Evolutionary conservation across 2,329 filamentous ascomycete genomes (phyloP).

Genomic region (Aspergillus pseudoterreus): DNA sequence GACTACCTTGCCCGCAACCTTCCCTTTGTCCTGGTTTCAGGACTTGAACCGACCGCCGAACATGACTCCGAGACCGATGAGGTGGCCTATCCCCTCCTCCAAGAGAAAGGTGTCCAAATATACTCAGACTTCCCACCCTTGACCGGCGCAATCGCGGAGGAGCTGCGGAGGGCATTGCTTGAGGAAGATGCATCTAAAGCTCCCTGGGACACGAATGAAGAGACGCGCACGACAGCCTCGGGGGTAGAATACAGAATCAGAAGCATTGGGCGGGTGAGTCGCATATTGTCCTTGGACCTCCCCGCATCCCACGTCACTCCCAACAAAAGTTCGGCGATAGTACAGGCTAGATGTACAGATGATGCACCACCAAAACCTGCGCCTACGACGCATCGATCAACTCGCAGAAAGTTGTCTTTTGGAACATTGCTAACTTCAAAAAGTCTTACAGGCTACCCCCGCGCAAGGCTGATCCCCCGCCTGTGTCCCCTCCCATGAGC

Average conservation of each 20-base stretch:
- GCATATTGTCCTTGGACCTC: neutral
- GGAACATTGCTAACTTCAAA: conserved; percentile 14
- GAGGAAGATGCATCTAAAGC: conserved; percentile 60
- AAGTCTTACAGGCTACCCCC: conserved; percentile 56
- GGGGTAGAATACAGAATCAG: conserved; percentile 63
- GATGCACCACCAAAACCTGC: no score
- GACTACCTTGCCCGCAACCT: conserved; percentile 84
- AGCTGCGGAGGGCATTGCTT: conserved; percentile 63
- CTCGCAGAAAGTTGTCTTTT: no score
- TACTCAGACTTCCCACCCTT: conserved; percentile 68
- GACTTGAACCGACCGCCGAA: conserved; percentile 52
- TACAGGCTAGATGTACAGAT: no score
- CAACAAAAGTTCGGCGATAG: neutral
- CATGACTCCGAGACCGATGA: conserved; percentile 26
- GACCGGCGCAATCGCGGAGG: conserved; percentile 60
- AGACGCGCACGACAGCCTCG: conserved; percentile 45
- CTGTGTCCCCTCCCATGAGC: conserved; percentile 47
- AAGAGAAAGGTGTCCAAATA: conserved; percentile 58
- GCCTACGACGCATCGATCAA: no score
- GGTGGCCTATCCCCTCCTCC: conserved; percentile 50
- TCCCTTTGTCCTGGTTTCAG: conserved; percentile 78
- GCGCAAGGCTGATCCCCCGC: conserved; percentile 59
- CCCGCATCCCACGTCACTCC: neutral
- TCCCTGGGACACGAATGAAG: conserved; percentile 64
- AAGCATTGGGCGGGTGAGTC: conserved; percentile 75